phyloP scores from a whole-genome alignment of 192 early-diverging fungal genomes.

The Coemansia sp. region DNA sequence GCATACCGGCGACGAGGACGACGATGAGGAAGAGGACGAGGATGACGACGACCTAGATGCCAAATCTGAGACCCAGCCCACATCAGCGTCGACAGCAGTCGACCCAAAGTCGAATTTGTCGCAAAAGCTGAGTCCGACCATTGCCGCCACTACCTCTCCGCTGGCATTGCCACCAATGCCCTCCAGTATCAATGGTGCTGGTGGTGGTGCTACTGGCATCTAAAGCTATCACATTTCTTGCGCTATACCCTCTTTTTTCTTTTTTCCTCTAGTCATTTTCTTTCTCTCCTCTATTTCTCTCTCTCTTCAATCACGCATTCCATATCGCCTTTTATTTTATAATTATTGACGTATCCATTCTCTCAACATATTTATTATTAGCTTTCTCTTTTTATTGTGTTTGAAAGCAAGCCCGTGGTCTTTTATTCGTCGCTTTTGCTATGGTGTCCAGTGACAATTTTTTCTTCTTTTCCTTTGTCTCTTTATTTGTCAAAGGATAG shows the following conservation, averaged over 20 bases:
- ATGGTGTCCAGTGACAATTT: constrained; percentile 6
- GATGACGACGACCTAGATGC: constrained; percentile 17
- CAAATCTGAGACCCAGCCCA: constrained; percentile 1
- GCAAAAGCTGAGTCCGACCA: background rate
- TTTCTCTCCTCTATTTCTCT: background rate
- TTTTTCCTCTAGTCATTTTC: background rate
- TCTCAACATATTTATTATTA: background rate
- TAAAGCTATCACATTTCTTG: background rate
- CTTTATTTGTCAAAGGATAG: constrained; percentile 7
- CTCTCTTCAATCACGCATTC: constrained; percentile 1
- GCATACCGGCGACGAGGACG: constrained; percentile 15
- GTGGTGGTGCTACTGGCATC: background rate
- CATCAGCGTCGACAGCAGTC: background rate
- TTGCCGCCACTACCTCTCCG: constrained; percentile 8
- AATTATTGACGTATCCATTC: constrained; percentile 5
- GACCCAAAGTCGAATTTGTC: background rate
- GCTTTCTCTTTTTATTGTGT: background rate
- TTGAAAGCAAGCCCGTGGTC: background rate
- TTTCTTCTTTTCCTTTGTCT: constrained; percentile 3
- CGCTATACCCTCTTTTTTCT: background rate
- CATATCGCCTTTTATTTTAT: background rate
- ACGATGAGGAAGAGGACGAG: constrained; percentile 5
- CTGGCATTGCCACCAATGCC: constrained; percentile 35
- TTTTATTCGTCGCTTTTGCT: background rate
- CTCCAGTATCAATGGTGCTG: constrained; percentile 17